Evolutionary conservation across 148 eudicot genomes (phyloP).

Genomic region (Rhododendron ovatum): DNA sequence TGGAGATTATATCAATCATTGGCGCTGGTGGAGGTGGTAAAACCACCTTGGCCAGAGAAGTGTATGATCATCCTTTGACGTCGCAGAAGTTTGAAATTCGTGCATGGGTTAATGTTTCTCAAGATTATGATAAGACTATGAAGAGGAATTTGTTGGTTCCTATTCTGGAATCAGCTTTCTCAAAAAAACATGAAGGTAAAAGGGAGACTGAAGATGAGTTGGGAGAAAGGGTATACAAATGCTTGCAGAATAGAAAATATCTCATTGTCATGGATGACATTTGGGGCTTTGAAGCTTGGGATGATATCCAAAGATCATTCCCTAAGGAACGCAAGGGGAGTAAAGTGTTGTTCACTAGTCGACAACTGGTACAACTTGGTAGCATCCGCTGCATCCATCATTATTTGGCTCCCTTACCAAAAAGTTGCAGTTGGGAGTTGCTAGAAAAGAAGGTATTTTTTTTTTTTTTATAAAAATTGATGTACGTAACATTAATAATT

Average conservation of each 20-base stretch:
- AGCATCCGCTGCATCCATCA: neutral
- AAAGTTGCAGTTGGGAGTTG: neutral
- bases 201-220: constrained; percentile 2
- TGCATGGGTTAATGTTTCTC: constrained; percentile 36
- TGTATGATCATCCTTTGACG: neutral
- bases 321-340: constrained; percentile 22
- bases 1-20: too few species aligned
- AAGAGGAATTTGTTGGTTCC: constrained; percentile 20
- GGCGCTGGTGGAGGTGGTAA: neutral
- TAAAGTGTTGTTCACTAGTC: constrained; percentile 18
- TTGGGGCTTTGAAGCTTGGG: neutral
- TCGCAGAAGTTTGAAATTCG: neutral
- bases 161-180: constrained; percentile 2
- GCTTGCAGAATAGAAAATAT: constrained; percentile 11
- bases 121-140: constrained; percentile 13
- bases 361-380: neutral
- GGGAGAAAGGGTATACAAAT: neutral
- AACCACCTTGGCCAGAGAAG: neutral
- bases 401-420: neutral
- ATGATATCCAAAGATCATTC: constrained; percentile 16
- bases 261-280: neutral
- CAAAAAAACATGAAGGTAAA: neutral
- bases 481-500: too few species aligned
- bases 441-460: neutral
- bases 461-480: too few species aligned